Evolutionary conservation across 768 basidiomycete species (phyloP), one percentile per base, ranked within the genome.

Genomic region (Lanmaoa rubissima): DNA sequence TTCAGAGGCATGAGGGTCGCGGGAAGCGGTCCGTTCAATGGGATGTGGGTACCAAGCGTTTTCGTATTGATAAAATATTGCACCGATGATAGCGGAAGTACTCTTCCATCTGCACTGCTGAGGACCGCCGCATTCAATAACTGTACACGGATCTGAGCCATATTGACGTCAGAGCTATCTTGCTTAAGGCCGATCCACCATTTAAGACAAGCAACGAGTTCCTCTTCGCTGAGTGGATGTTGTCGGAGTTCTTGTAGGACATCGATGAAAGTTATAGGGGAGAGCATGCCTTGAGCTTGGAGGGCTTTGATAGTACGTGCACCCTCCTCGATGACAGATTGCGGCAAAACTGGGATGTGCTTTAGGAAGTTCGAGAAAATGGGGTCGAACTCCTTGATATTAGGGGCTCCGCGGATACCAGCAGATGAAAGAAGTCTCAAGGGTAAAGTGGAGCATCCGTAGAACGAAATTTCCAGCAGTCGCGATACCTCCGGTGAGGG

Each of bases 181-280:
- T 66, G 73, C 53, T 72, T 75, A 16, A 82, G 67, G 19, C 63
- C 57, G 31, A 80, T 76, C 90, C 94, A 94, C 96, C 97, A 98
- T 55, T 83, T 83, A 59, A 98, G 74, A 70, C 90, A 94, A 3
- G 84, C 85, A n/a, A 87, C 68, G 73, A 90, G 86, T 65, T 98
- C 92, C 6, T 76, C 73, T 65, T 90, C 82, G 5, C 70, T 68
- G 26, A 99, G 78, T 5, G 94, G 87, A 16, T 90, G 77, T 6
- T 78, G 71, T 13, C 82, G 80, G 16, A 99, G 78, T 67, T 96
- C 91, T 39, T 78, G 74, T 41, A 98, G 74, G 16, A 98, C 88
- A 69, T 98, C 97, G 28, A 81, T 75, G 64, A 96, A 91, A 0
- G 83, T 82, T 54, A 96, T 88, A 14, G 84, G 76, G 50, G 84